Evolutionary conservation across 345 rosid species (phyloP).

Genomic region (Nasturtium officinale): DNA sequence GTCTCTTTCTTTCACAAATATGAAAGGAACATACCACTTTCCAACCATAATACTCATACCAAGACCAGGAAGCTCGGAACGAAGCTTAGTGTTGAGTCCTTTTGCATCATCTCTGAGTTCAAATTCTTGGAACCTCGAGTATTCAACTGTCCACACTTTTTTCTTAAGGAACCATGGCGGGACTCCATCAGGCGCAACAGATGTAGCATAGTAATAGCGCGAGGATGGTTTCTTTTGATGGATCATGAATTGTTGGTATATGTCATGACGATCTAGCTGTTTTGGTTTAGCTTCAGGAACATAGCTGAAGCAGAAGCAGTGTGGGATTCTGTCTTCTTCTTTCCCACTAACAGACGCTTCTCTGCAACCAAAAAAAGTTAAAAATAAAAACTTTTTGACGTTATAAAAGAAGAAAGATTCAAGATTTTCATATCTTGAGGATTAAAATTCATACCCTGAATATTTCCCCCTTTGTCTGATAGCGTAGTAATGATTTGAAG

Average conservation of each 20-base stretch:
- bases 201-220: constrained; percentile 44
- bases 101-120: constrained; percentile 53
- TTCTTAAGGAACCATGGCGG: constrained; percentile 53
- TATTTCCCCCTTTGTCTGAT: constrained; percentile 35
- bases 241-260: constrained; percentile 49
- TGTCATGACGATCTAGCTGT: constrained; percentile 46
- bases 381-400: background rate
- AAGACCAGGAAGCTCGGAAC: constrained; percentile 47
- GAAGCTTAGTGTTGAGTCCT: constrained; percentile 49
- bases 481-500: constrained; percentile 50
- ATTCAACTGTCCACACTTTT: constrained; percentile 51
- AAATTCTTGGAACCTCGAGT: constrained; percentile 33
- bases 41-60: constrained; percentile 43
- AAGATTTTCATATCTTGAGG: background rate
- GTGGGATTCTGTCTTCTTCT: constrained; percentile 39
- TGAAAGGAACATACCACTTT: constrained; percentile 69
- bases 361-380: constrained; percentile 34
- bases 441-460: constrained; percentile 33
- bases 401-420: background rate
- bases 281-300: constrained; percentile 42
- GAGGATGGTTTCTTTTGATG: constrained; percentile 19
- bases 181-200: constrained; percentile 51
- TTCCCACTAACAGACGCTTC: constrained; percentile 41
- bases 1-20: constrained; percentile 53
- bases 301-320: constrained; percentile 37